Percentiles rank a stretch among this genome's conserved stretches.
Evolutionary conservation across 2,329 filamentous ascomycete species (phyloP).

Genomic region (Tolypocladium capitatum): DNA sequence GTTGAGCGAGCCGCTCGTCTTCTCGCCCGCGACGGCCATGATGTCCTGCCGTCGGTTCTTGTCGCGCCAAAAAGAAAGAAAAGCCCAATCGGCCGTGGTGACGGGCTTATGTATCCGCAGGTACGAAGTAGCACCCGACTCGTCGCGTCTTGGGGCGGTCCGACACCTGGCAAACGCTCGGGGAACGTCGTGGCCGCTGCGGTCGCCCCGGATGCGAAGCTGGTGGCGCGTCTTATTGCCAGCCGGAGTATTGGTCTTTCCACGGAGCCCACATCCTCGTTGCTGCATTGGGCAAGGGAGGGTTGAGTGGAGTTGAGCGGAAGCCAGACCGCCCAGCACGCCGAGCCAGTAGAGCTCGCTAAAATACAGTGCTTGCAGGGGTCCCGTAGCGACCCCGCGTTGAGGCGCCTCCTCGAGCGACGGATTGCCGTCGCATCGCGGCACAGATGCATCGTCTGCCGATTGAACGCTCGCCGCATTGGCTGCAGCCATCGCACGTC

Average conservation of each 20-base stretch:
- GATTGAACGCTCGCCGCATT: too few relatives aligned
- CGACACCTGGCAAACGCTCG: not conserved
- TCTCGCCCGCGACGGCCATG: not conserved
- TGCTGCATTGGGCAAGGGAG: too few relatives aligned
- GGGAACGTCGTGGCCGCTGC: not conserved
- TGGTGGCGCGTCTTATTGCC: not conserved
- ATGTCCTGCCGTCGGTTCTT: not conserved
- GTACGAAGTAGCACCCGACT: too few relatives aligned
- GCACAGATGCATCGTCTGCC: too few relatives aligned
- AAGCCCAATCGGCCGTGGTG: not conserved
- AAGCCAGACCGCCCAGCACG: too few relatives aligned
- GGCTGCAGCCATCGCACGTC: too few relatives aligned
- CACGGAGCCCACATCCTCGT: not conserved
- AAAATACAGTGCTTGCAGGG: not conserved
- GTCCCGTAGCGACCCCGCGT: not conserved
- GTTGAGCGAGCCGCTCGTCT: not conserved
- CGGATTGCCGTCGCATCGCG: too few relatives aligned
- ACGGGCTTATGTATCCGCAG: too few relatives aligned
- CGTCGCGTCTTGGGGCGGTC: too few relatives aligned
- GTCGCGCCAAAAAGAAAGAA: not conserved
- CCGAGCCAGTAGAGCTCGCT: not conserved
- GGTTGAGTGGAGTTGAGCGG: too few relatives aligned
- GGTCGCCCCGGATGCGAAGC: not conserved
- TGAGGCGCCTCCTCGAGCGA: not conserved
- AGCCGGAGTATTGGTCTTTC: not conserved